phyloP scores from a whole-genome alignment of 106 monocot genomes.

The Allium fistulosum region DNA sequence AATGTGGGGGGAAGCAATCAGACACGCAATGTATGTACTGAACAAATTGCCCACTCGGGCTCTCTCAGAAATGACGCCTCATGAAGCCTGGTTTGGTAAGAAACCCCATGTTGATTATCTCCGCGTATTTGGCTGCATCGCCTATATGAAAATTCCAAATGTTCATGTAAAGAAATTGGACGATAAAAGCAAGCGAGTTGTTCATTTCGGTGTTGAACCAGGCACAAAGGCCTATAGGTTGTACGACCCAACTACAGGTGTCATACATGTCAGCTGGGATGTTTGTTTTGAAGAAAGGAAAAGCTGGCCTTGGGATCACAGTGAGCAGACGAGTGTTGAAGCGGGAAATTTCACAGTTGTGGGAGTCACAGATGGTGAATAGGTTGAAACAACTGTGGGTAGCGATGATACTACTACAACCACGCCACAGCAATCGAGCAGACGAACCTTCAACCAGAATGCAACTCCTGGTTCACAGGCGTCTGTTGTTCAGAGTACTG shows the following conservation, averaged over 20 bases:
- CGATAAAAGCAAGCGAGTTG: background rate
- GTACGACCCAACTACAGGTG: background rate
- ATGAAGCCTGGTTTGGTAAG: background rate
- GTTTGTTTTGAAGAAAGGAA: too few species aligned
- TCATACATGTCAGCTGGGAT: too few species aligned
- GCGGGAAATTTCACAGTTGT: background rate
- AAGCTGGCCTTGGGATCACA: background rate
- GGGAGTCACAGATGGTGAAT: background rate
- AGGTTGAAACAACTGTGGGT: background rate
- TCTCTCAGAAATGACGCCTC: background rate
- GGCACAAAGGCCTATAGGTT: background rate
- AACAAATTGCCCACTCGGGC: background rate
- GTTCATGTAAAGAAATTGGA: background rate
- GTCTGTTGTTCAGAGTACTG: too few species aligned
- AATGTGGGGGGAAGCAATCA: background rate
- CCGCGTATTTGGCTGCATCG: background rate
- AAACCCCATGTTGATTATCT: background rate
- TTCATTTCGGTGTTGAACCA: background rate
- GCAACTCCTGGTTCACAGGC: too few species aligned
- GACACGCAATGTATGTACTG: background rate
- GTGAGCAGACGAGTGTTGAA: background rate
- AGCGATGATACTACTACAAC: background rate
- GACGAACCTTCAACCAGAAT: too few species aligned
- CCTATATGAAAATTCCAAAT: conserved; percentile 1
- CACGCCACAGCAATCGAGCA: too few species aligned